Conservation (phyloP, 2,329 filamentous ascomycete species). For the Colletotrichum melonis region DNA sequence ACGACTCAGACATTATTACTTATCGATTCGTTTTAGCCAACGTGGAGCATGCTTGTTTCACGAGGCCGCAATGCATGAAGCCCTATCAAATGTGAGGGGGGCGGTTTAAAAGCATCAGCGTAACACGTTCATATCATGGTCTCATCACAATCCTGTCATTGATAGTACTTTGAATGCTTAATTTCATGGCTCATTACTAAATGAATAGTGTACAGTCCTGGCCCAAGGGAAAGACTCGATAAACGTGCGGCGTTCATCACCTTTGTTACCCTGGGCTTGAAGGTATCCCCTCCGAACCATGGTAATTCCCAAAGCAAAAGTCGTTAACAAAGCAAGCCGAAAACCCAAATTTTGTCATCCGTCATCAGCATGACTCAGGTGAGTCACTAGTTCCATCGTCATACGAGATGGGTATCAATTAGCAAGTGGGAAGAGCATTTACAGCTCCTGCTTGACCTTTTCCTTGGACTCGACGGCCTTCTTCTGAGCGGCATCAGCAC, state of each 20-base stretch:
- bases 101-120: not conserved
- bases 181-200: constrained; percentile 21
- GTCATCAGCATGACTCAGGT: constrained; percentile 18
- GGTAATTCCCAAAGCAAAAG: constrained; percentile 20
- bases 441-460: constrained; percentile 62
- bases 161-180: not conserved
- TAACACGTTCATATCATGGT: not conserved
- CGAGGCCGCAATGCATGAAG: no score
- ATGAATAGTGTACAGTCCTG: constrained; percentile 31
- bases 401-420: not conserved
- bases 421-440: constrained; percentile 37
- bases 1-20: no score
- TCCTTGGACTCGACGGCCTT: constrained; percentile 54
- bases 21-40: no score
- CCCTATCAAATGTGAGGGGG: no score
- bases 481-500: constrained; percentile 58
- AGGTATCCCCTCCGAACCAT: constrained; percentile 17
- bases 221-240: not conserved
- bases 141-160: no score
- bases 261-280: not conserved
- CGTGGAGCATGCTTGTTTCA: no score
- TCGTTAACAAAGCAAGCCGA: constrained; percentile 23
- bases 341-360: constrained; percentile 36
- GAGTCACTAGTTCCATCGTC: not conserved
- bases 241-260: constrained; percentile 8